A percentile compares a stretch with the other conserved stretches of the same genome.
phyloP scores from a whole-genome alignment of 208 protist species.

The Leishmania amazonensis region DNA sequence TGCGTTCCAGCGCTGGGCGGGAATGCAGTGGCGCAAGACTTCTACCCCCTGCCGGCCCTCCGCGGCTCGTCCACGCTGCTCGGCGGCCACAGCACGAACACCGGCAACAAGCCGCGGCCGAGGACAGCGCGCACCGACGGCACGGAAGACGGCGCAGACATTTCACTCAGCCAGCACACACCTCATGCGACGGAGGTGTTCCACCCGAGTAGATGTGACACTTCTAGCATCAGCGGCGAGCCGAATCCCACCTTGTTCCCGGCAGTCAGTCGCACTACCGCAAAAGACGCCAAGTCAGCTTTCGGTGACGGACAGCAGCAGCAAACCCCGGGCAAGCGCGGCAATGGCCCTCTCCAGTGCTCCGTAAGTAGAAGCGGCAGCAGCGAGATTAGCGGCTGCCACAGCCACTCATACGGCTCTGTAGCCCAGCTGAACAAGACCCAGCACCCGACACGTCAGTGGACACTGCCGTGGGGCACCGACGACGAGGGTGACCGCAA shows the following conservation, averaged over 20 bases:
- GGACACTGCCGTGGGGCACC: neutral
- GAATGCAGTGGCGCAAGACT: neutral
- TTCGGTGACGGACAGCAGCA: neutral
- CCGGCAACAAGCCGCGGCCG: neutral
- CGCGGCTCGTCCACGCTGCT: neutral
- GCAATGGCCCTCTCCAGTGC: neutral
- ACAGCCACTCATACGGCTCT: neutral
- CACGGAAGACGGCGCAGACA: neutral
- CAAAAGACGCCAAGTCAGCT: neutral
- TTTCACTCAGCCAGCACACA: neutral
- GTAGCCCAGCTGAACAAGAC: neutral
- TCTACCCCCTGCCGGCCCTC: too few species aligned
- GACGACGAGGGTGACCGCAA: neutral
- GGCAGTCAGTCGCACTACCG: neutral
- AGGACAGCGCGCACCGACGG: neutral
- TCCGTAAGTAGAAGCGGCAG: neutral
- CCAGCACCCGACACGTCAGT: neutral
- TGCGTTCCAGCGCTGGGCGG: neutral
- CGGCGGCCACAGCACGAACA: neutral
- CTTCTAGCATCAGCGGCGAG: neutral
- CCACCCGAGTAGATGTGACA: neutral
- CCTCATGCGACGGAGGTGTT: neutral
- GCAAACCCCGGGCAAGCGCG: neutral
- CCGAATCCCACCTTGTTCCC: neutral
- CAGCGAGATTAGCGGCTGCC: neutral